Base-by-base conservation (phyloP, 1,139 yeast genomes). In the Kluyveromyces marxianus region DNA sequence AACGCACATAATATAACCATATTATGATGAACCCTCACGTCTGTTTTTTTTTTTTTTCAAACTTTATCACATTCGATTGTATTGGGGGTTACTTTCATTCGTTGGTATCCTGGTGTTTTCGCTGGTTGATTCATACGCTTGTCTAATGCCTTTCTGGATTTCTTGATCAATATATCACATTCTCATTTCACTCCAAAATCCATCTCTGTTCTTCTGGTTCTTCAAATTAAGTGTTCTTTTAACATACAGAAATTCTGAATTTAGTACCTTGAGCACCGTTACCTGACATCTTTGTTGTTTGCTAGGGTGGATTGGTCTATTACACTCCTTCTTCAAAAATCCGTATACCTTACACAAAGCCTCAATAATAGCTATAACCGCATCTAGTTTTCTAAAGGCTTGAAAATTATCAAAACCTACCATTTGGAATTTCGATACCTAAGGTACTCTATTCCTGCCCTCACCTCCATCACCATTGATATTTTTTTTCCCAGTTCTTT, bases 251-350 rank as follows among this genome's bases (percentile, higher is more conserved):
- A 90, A 90, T 87, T 81, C 96, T 89, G 87, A 85, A 92, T 81
- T 92, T 92, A 85, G 90, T 92, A 81, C 98, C 98, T 77, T 96
- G 88, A 81, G 96, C 94, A 81, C 95, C 95, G 73, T 83, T 79
- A 71, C 84, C 83, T 71, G 88, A 81, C 88, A 82, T 82, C 70
- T 49, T 69, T 71, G 55, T 54, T 58, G 56, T 56, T 53, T 58
- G 50, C 47, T 44, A 30, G 39, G 25, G 41, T 28, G 41, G 41
- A 29, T 37, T 37, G 41, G 34, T 21, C 26, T 6, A 24, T 35
- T 10, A 35, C 24, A 33, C 32, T 35, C 8, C 25, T 10, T 7
- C 4, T 21, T 7, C 21, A 21, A 35, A 21, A 7, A 4, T 14
- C 14, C 6, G 27, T 5, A 21, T 5, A 24, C 6, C 27, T 10